These are phyloP conservation scores for Salvia rosmarinus DNA, from an alignment of 257 asterid genomes.

Conservation along the genomic window DNA sequence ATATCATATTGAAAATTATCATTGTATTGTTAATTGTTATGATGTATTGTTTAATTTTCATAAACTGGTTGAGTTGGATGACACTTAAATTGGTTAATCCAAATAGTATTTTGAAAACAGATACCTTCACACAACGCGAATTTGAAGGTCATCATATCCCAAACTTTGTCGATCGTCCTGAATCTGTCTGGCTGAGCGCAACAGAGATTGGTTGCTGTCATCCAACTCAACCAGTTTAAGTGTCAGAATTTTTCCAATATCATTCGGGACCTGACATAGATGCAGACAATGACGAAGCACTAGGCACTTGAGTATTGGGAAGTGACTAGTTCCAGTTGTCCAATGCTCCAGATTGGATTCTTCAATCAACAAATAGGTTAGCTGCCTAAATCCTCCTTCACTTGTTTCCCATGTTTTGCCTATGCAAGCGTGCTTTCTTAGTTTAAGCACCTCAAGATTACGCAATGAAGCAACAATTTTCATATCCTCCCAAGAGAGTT, in stretches of 20 bases:
- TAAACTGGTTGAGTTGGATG: too few relatives aligned
- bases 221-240: too few relatives aligned
- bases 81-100: too few relatives aligned
- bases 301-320: background rate
- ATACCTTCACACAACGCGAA: too few relatives aligned
- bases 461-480: background rate
- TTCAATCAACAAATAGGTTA: background rate
- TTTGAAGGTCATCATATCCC: too few relatives aligned
- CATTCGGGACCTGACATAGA: background rate
- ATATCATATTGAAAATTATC: too few relatives aligned
- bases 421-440: background rate
- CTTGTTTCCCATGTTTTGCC: background rate
- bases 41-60: too few relatives aligned
- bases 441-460: constrained; percentile 4
- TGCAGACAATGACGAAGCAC: background rate
- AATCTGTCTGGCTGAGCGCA: too few relatives aligned
- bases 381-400: constrained; percentile 11
- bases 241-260: background rate
- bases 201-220: too few relatives aligned
- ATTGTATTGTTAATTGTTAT: too few relatives aligned
- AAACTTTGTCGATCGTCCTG: too few relatives aligned
- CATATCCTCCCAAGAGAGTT: background rate
- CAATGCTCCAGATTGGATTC: background rate
- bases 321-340: constrained; percentile 1
- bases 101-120: too few relatives aligned